A percentile compares a stretch with the other conserved stretches of the same genome.
Conservation (phyloP, 768 basidiomycete genomes). For the Kwoniella dejecticola region DNA sequence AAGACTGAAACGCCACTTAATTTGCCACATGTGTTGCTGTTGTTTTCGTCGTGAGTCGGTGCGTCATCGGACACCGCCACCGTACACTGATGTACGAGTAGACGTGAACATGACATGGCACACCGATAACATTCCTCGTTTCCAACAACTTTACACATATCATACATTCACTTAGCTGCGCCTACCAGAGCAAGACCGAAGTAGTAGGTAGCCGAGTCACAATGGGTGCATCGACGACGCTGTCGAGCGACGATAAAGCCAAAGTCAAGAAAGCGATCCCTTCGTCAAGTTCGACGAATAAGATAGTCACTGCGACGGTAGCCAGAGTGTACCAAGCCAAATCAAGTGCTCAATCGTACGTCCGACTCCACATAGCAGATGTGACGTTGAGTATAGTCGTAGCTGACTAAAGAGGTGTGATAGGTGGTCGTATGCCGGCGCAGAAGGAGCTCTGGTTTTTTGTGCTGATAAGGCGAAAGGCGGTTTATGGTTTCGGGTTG, state of each 20-base stretch:
- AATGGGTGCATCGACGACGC: slow-evolving; percentile 20
- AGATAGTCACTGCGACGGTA: slow-evolving; percentile 78
- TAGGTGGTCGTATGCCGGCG: slow-evolving; percentile 84
- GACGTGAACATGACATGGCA: no score
- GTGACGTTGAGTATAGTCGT: no score
- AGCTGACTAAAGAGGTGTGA: no score
- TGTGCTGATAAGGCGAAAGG: slow-evolving; percentile 65
- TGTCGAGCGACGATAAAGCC: slow-evolving; percentile 67
- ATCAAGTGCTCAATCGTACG: slow-evolving; percentile 38
- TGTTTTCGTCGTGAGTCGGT: no score
- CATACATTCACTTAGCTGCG: no score
- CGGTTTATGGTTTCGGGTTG: slow-evolving; percentile 69
- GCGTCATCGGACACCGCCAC: no score
- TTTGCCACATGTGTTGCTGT: no score
- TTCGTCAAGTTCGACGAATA: slow-evolving; percentile 59
- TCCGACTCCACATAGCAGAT: slow-evolving; percentile 32
- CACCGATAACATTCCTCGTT: no score
- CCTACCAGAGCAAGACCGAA: no score
- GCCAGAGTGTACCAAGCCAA: slow-evolving; percentile 85
- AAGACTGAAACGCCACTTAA: no score
- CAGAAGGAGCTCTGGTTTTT: slow-evolving; percentile 82
- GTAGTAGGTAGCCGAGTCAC: not conserved
- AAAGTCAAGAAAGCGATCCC: slow-evolving; percentile 70
- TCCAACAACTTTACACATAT: no score
- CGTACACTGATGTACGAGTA: no score